Base-by-base conservation (phyloP, 2,329 filamentous ascomycete genomes). In the Diplodia corticola region DNA sequence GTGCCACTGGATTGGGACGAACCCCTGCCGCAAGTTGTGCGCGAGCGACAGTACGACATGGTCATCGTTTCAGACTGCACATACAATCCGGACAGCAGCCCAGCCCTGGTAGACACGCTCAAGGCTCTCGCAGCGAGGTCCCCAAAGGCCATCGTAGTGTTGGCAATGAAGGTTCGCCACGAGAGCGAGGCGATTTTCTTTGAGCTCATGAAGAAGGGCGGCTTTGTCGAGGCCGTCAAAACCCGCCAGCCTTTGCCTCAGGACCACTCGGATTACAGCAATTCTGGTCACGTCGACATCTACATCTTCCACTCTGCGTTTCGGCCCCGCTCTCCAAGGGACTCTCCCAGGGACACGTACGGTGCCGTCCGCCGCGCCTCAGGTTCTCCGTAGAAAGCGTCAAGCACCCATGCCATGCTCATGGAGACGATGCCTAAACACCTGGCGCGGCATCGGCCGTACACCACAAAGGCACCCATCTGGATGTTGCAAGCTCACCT, bases 41-140 rank as follows among this genome's bases (percentile, higher is more conserved):
- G 70, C 30, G 71, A 74, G 4, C 73, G 79, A 44, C 74, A 82
- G 12, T 82, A 86, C 71, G 85, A 90, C 73, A 72, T 91, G 37
- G 81, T 91, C 24, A 73, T 91, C 4, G 84, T 90, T 1, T 87
- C 88, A 1, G 89, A 92, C 74, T 91, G 89, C 76, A 91, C 89
- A 1, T 92, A 92, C 77, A 91, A 91, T 73, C 80, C 84, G 17
- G 88, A 90, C 71, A 89, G 86, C 67, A 83, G 89, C 61, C 86
- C 87, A 2, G 82, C 86, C 26, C 78, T 91, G 44, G 88, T 91
- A 7, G 77, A 78, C 30, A 88, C 87, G 1, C 77, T 91, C 10
- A 70, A 73, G 24, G 78, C 76, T 10, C 75, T 90, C 57, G 76
- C 82, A 49, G 72, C 75, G 20, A 73, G 73, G 33, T 86, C 83